Evolutionary conservation across 768 basidiomycete genomes (phyloP).

Genomic region (Favolaschia claudopus): DNA sequence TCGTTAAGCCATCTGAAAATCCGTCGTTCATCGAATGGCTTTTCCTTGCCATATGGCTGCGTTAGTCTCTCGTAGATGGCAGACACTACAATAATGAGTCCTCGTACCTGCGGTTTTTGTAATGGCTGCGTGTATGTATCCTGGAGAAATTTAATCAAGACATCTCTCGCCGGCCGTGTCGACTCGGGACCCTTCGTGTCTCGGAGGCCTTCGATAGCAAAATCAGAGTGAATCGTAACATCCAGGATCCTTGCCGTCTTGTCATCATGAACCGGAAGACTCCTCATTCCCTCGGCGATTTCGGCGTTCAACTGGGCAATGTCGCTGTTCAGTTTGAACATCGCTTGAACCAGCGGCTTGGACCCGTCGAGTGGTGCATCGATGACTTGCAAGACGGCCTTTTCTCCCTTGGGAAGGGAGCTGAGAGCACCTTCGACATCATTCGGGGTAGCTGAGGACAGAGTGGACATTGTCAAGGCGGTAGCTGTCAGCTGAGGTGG

Average conservation of each 20-base stretch:
- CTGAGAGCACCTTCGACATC: slow-evolving; percentile 10
- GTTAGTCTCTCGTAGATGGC: background rate
- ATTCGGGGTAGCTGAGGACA: slow-evolving; percentile 8
- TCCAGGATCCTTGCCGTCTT: slow-evolving; percentile 10
- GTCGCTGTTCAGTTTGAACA: slow-evolving; percentile 7
- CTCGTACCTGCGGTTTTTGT: no score
- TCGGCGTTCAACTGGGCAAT: slow-evolving; percentile 11
- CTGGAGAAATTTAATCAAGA: slow-evolving; percentile 13
- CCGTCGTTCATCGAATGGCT: slow-evolving; percentile 13
- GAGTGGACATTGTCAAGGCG: slow-evolving; percentile 10
- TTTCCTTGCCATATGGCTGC: slow-evolving; percentile 4
- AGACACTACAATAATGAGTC: no score
- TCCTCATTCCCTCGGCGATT: slow-evolving; percentile 11
- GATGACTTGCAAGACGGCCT: slow-evolving; percentile 15
- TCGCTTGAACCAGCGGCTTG: slow-evolving; percentile 7
- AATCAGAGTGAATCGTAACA: slow-evolving; percentile 15
- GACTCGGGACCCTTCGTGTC: slow-evolving; percentile 14
- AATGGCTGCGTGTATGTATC: slow-evolving; percentile 2
- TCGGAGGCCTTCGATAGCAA: slow-evolving; percentile 12
- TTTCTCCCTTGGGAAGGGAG: slow-evolving; percentile 6
- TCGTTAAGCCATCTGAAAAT: slow-evolving; percentile 15
- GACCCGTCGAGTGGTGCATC: slow-evolving; percentile 14
- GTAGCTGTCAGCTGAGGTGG: slow-evolving; percentile 4
- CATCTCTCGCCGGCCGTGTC: slow-evolving; percentile 12
- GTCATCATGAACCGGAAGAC: slow-evolving; percentile 10